These are phyloP conservation scores for Drosera capensis DNA, from an alignment of 148 eudicot species.

Conservation along the genomic window DNA sequence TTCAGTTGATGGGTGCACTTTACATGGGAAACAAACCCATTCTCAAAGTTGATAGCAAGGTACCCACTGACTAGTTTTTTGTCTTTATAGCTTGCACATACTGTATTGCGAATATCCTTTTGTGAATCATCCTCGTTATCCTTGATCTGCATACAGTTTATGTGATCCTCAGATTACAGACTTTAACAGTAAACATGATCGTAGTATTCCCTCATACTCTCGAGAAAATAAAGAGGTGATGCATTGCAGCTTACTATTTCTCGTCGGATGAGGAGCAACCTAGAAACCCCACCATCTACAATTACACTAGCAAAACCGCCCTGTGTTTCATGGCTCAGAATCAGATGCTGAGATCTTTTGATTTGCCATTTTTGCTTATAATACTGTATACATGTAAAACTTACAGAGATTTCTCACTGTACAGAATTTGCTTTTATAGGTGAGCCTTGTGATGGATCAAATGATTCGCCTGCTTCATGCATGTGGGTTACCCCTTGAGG, in stretches of 20 bases:
- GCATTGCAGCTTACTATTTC: too few species aligned
- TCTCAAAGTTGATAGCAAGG: slow-evolving; percentile 99
- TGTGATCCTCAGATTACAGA: too few species aligned
- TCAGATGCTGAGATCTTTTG: too few species aligned
- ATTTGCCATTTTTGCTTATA: background rate
- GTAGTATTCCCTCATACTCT: too few species aligned
- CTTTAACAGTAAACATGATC: too few species aligned
- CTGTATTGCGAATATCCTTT: background rate
- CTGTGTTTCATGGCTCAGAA: too few species aligned
- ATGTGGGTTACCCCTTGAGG: slow-evolving; percentile 82
- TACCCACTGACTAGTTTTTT: slow-evolving; percentile 6
- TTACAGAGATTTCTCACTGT: background rate
- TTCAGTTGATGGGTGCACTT: slow-evolving; percentile 98
- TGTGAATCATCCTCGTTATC: background rate
- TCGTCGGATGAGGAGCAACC: too few species aligned
- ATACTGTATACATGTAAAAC: background rate
- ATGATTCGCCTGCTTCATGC: slow-evolving; percentile 90
- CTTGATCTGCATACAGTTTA: background rate
- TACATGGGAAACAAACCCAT: slow-evolving; percentile 97
- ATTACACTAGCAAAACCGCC: too few species aligned
- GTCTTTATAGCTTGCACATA: background rate
- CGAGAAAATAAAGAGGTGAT: too few species aligned
- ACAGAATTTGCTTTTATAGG: slow-evolving; percentile 21
- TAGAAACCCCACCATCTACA: too few species aligned
- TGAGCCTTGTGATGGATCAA: slow-evolving; percentile 94